Evolutionary conservation across 2,329 filamentous ascomycete species (phyloP).

Genomic region (Ramichloridium luteum): DNA sequence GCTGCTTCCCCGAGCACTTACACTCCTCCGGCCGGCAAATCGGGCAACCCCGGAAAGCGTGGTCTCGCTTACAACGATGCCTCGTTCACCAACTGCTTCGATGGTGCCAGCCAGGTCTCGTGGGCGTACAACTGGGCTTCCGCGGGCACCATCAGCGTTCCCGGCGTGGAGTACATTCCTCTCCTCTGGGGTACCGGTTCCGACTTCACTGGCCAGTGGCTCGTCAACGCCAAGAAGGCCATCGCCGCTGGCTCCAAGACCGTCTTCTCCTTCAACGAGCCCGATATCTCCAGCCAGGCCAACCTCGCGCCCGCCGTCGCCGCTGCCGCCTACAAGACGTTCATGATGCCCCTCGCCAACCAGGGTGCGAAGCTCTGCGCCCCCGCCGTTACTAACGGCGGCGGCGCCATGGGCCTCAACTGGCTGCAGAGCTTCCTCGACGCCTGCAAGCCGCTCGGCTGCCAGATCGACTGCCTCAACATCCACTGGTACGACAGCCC

Average conservation of each 20-base stretch:
- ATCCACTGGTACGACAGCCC: constrained; percentile 52
- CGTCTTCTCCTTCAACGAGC: constrained; percentile 61
- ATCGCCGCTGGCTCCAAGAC: constrained; percentile 43
- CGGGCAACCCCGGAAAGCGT: constrained; percentile 41
- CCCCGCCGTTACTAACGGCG: constrained; percentile 51
- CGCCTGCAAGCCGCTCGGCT: constrained; percentile 31
- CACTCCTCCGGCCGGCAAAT: constrained; percentile 5
- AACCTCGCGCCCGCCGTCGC: constrained; percentile 43
- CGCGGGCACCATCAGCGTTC: constrained; percentile 29
- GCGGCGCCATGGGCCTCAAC: constrained; percentile 35
- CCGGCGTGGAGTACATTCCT: constrained; percentile 46
- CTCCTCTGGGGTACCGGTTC: constrained; percentile 42
- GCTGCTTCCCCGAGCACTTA: constrained; percentile 1
- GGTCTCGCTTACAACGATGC: constrained; percentile 57
- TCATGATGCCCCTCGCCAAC: constrained; percentile 45
- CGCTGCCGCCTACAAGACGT: constrained; percentile 41
- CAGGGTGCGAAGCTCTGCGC: constrained; percentile 41
- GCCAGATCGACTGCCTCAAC: constrained; percentile 44
- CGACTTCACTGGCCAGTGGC: constrained; percentile 41
- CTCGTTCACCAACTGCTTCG: constrained; percentile 41
- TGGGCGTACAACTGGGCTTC: constrained; percentile 61
- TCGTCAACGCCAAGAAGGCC: constrained; percentile 37
- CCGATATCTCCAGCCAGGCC: constrained; percentile 48
- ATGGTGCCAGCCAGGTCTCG: constrained; percentile 32
- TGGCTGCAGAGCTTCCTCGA: constrained; percentile 45